phyloP scores from a whole-genome alignment of 495 filamentous ascomycete species.

The Hypoxylon fuscum region DNA sequence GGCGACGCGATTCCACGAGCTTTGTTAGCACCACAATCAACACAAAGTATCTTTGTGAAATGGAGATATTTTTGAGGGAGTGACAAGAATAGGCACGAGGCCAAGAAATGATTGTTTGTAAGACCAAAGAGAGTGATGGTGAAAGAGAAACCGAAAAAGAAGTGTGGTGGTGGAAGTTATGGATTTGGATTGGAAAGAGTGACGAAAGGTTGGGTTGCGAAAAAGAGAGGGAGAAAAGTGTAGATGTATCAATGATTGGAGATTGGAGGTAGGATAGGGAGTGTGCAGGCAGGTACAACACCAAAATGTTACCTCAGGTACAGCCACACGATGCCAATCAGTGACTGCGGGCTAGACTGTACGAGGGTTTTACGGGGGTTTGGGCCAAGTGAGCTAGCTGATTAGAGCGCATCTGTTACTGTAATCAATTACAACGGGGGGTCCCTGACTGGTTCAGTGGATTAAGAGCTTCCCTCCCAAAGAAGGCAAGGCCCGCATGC shows the following conservation, averaged over 20 bases:
- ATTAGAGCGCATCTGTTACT: slow-evolving; percentile 14
- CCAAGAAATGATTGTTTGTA: slow-evolving; percentile 32
- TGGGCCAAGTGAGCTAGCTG: slow-evolving; percentile 12
- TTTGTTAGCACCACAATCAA: slow-evolving; percentile 11
- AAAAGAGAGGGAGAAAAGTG: slow-evolving; percentile 18
- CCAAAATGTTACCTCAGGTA: slow-evolving; percentile 20
- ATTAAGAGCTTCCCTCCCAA: slow-evolving; percentile 12
- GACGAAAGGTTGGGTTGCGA: slow-evolving; percentile 28
- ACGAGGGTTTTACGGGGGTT: slow-evolving; percentile 24
- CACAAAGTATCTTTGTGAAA: slow-evolving; percentile 31
- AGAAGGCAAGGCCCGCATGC: slow-evolving; percentile 23
- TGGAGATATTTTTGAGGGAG: slow-evolving; percentile 37
- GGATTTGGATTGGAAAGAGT: slow-evolving; percentile 34
- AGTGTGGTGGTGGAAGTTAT: slow-evolving; percentile 8
- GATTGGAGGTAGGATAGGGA: slow-evolving; percentile 19
- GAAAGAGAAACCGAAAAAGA: slow-evolving; percentile 27
- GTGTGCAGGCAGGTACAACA: slow-evolving; percentile 16
- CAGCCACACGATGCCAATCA: slow-evolving; percentile 34
- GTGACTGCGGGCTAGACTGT: slow-evolving; percentile 8
- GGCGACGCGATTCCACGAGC: slow-evolving; percentile 17
- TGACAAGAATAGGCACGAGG: slow-evolving; percentile 34
- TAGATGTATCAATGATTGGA: slow-evolving; percentile 28
- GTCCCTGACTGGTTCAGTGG: neutral
- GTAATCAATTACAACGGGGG: no score
- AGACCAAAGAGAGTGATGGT: slow-evolving; percentile 25